Conservation (phyloP, 768 basidiomycete species). For the Crepidotus variabilis region DNA sequence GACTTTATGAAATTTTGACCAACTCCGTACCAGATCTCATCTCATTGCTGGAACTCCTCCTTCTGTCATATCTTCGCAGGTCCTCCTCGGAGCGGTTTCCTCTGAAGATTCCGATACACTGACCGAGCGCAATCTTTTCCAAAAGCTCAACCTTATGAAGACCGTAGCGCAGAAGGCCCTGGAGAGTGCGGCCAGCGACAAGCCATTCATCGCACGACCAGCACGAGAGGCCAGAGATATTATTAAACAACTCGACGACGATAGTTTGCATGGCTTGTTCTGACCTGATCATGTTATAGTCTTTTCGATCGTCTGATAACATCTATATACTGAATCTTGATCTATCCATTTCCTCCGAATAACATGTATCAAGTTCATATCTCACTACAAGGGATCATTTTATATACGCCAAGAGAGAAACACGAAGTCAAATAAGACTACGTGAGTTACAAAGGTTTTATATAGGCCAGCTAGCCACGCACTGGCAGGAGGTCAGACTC, state of each 20-base stretch:
- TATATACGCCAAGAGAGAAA: no score
- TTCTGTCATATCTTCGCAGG: conserved; percentile 56
- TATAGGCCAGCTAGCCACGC: no score
- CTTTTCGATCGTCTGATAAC: neutral
- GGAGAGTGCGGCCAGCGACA: conserved; percentile 65
- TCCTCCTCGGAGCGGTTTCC: conserved; percentile 54
- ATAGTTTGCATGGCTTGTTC: conserved; percentile 42
- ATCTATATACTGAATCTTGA: neutral
- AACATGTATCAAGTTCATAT: neutral
- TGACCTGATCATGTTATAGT: conserved; percentile 11
- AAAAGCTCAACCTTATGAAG: conserved; percentile 55
- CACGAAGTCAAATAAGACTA: no score
- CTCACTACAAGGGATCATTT: no score
- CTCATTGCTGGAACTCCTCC: conserved; percentile 68
- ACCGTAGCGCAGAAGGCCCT: conserved; percentile 71
- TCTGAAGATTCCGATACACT: conserved; percentile 37
- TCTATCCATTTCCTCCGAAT: neutral
- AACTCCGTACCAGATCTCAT: conserved; percentile 40
- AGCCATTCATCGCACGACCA: conserved; percentile 69
- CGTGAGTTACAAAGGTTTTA: no score
- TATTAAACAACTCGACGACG: conserved; percentile 44
- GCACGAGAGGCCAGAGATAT: conserved; percentile 81
- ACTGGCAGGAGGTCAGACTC: no score
- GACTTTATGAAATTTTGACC: conserved; percentile 1
- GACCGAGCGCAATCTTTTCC: conserved; percentile 52